Evolutionary conservation across 75 land plant genomes (phyloP).

Genomic region (Isoetes taiwanensis): DNA sequence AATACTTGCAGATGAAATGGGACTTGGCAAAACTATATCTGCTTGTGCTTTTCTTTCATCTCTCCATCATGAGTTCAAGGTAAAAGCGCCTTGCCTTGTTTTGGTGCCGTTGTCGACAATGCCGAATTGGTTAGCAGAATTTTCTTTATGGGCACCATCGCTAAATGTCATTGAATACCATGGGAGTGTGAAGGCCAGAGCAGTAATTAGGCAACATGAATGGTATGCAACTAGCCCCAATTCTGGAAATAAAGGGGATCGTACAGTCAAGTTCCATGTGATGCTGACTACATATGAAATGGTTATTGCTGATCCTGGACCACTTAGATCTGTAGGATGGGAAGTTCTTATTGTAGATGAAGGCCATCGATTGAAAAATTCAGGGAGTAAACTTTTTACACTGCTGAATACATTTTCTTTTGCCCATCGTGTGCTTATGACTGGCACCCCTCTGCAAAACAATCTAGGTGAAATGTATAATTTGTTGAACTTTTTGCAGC

Average conservation of each 20-base stretch:
- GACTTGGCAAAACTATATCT: slow-evolving; percentile 91
- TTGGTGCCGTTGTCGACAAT: slow-evolving; percentile 89
- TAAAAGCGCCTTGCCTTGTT: slow-evolving; percentile 67
- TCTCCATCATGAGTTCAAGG: slow-evolving; percentile 61
- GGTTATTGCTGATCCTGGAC: slow-evolving; percentile 69
- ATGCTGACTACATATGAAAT: slow-evolving; percentile 89
- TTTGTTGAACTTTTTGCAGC: slow-evolving; percentile 80
- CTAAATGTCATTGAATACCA: slow-evolving; percentile 93
- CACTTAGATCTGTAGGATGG: slow-evolving; percentile 77
- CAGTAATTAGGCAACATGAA: slow-evolving; percentile 78
- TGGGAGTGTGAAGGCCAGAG: slow-evolving; percentile 82
- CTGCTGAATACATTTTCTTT: slow-evolving; percentile 71
- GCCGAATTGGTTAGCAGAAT: slow-evolving; percentile 91
- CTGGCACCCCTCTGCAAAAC: slow-evolving; percentile 88
- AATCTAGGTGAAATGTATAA: slow-evolving; percentile 89
- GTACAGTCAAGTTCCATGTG: slow-evolving; percentile 63
- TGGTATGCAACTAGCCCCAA: slow-evolving; percentile 59
- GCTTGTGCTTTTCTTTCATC: slow-evolving; percentile 86
- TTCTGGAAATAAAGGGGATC: slow-evolving; percentile 11
- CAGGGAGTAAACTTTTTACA: slow-evolving; percentile 72
- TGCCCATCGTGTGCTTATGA: slow-evolving; percentile 76
- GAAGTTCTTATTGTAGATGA: slow-evolving; percentile 95
- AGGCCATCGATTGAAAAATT: slow-evolving; percentile 80
- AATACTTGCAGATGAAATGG: slow-evolving; percentile 98
- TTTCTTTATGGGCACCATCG: slow-evolving; percentile 78